Evolutionary conservation across 1,284 basidiomycete species (phyloP), one percentile per base, ranked within the genome.

Genomic region (Grifola frondosa): DNA sequence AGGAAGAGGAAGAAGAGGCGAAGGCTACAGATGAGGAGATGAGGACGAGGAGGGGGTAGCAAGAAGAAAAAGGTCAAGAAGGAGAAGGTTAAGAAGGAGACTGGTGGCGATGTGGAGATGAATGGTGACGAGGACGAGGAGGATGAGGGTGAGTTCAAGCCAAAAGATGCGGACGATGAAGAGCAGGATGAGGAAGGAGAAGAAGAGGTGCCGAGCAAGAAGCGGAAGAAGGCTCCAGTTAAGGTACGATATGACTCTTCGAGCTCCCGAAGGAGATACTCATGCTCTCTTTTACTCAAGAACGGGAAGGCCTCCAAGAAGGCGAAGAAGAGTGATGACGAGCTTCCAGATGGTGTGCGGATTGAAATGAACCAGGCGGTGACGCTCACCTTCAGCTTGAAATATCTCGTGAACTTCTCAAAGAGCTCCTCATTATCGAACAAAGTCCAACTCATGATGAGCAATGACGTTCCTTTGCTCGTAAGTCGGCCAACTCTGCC

Each of bases 371-470:
- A 92, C 62, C 86, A 90, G 66, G 84, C 91, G 55, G 96, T 99
- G 53, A 85, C 84, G 30, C 75, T 99, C 43, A 98, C 94, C 2
- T 99, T 99, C 73, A 93, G 90, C 26, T 77, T 98, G 61, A 98
- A 99, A 69, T 99, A 99, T 70, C 83, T 99, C 22, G 83, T 89
- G 66, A 97, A 97, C 74, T 99, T 99, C 66, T 84, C 93, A 48
- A 99, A 98, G 77, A 92, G 90, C 50, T 76, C 88, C 0, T 78
- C 85, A 15, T 71, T 99, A 28, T 80, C 84, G 12, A 77, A 76
- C 50, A 77, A 75, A 20, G 91, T 94, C 28, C 77, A 80, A 58
- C 75, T 95, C 32, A 88, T 88, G 79, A 86, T 95, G 84, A 88
- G 83, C 63, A 92, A 91, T 60, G 92, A 96, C 38, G 91, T 96